These are phyloP conservation scores for Vitis amurensis DNA, from an alignment of 164 flowering plant genomes.

Conservation along the genomic window DNA sequence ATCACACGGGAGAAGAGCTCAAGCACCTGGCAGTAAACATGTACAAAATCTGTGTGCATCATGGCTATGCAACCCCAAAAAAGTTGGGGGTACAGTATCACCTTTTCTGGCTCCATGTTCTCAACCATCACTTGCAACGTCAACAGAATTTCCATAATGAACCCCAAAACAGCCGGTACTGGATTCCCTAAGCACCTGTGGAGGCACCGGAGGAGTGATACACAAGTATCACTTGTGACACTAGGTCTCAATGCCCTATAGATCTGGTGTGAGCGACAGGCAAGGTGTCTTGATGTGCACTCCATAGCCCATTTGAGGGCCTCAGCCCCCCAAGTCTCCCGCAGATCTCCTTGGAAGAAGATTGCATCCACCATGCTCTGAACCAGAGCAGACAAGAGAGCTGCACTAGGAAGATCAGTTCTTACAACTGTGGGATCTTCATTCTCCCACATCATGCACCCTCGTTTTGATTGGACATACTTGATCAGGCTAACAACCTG, in stretches of 20 bases:
- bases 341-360: constrained; percentile 97
- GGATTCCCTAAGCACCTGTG: constrained; percentile 93
- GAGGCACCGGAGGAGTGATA: constrained; percentile 89
- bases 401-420: constrained; percentile 93
- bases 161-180: constrained; percentile 85
- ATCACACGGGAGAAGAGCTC: constrained; percentile 94
- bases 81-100: constrained; percentile 95
- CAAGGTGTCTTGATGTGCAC: constrained; percentile 97
- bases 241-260: constrained; percentile 91
- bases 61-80: constrained; percentile 99
- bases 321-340: constrained; percentile 97
- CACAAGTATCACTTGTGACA: constrained; percentile 94
- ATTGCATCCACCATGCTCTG: constrained; percentile 99
- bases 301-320: constrained; percentile 99
- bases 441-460: constrained; percentile 99
- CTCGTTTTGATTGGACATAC: constrained; percentile 97
- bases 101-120: constrained; percentile 97
- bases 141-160: constrained; percentile 86
- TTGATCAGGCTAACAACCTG: constrained; percentile 96
- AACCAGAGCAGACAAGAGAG: constrained; percentile 93
- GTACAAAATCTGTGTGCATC: constrained; percentile 99
- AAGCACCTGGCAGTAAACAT: constrained; percentile 95
- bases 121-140: constrained; percentile 99
- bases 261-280: constrained; percentile 98
- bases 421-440: constrained; percentile 85